These are phyloP conservation scores for Fraxinus dipetala DNA, from an alignment of 305 asterid species.

Conservation along the genomic window DNA sequence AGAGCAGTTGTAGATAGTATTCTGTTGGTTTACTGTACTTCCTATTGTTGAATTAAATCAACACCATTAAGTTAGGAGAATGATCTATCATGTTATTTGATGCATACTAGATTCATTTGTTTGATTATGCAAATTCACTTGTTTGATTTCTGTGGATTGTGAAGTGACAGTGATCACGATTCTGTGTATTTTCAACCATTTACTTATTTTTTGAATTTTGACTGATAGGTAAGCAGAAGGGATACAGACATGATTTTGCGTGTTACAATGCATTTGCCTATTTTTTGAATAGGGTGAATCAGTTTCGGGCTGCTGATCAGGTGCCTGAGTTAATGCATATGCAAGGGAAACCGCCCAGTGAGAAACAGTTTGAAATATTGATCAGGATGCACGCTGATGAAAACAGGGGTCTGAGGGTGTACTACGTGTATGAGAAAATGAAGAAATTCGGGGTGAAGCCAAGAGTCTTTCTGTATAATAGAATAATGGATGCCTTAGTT, in stretches of 20 bases:
- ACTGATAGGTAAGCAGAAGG: slow-evolving; percentile 81
- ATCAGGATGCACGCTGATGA: slow-evolving; percentile 89
- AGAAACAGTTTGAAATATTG: slow-evolving; percentile 86
- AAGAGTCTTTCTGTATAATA: slow-evolving; percentile 72
- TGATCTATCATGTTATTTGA: not conserved
- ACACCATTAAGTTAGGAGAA: not conserved
- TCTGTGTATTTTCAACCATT: slow-evolving; percentile 14
- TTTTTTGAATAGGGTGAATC: slow-evolving; percentile 66
- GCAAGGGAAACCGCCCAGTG: slow-evolving; percentile 92
- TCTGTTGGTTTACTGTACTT: not conserved
- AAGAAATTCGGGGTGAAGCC: slow-evolving; percentile 88
- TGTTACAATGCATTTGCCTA: slow-evolving; percentile 91
- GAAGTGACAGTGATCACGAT: not conserved
- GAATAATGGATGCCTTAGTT: slow-evolving; percentile 85
- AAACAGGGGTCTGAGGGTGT: slow-evolving; percentile 80
- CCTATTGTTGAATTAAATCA: not conserved
- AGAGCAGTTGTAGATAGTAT: not conserved
- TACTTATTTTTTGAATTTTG: slow-evolving; percentile 26
- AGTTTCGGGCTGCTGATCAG: slow-evolving; percentile 83
- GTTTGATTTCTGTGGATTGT: not conserved
- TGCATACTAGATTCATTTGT: not conserved
- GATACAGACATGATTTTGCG: slow-evolving; percentile 87
- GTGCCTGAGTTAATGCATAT: slow-evolving; percentile 88
- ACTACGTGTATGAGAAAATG: slow-evolving; percentile 89
- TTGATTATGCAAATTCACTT: not conserved